These are phyloP conservation scores for Psilocybe subaeruginosa DNA, from an alignment of 768 basidiomycete genomes.

Conservation along the genomic window DNA sequence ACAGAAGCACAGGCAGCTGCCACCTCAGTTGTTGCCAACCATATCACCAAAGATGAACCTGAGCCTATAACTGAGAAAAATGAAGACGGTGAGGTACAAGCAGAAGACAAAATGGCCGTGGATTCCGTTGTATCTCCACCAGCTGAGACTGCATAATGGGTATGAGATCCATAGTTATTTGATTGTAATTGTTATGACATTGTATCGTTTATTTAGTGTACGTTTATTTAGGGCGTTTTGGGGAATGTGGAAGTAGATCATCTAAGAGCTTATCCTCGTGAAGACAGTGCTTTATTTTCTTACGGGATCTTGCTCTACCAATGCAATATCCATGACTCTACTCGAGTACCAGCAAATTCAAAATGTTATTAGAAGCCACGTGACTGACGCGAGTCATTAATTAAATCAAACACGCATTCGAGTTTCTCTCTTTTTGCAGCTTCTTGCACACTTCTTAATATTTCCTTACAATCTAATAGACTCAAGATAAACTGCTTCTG, in stretches of 20 bases:
- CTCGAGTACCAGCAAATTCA: too few relatives aligned
- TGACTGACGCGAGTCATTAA: too few relatives aligned
- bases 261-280: too few relatives aligned
- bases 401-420: too few relatives aligned
- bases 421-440: conserved; percentile 8
- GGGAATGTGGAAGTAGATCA: too few relatives aligned
- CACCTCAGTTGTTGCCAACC: background rate
- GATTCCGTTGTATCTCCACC: conserved; percentile 10
- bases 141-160: conserved; percentile 8
- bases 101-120: conserved; percentile 24
- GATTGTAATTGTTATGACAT: conserved; percentile 11
- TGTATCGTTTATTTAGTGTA: conserved; percentile 15
- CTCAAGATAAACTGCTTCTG: too few relatives aligned
- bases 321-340: too few relatives aligned
- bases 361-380: too few relatives aligned
- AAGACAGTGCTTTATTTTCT: too few relatives aligned
- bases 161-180: conserved; percentile 1
- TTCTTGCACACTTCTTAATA: too few relatives aligned
- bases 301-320: too few relatives aligned
- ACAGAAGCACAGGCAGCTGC: conserved; percentile 1
- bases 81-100: background rate
- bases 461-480: too few relatives aligned
- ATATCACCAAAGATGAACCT: background rate
- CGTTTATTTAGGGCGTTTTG: background rate
- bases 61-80: conserved; percentile 1